Evolutionary conservation across 345 rosid genomes (phyloP).

Genomic region (Salix suchowensis): DNA sequence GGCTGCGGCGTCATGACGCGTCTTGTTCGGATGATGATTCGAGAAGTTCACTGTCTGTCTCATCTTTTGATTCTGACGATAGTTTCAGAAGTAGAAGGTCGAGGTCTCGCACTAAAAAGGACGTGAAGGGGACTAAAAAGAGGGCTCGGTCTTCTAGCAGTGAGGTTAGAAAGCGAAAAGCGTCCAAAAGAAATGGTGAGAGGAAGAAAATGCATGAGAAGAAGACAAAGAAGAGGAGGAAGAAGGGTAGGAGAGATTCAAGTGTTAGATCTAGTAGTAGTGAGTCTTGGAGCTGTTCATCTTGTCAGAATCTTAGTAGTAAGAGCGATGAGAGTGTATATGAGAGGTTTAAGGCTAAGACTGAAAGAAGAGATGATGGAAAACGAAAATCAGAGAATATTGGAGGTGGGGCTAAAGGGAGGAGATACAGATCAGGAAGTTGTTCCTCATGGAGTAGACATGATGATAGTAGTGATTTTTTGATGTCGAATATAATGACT

Average conservation of each 20-base stretch:
- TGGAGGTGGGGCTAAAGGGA: conserved; percentile 19
- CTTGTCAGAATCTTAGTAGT: conserved; percentile 23
- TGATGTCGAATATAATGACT: conserved; percentile 32
- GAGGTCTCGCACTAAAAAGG: conserved; percentile 33
- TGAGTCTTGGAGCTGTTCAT: conserved; percentile 40
- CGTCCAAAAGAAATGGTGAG: conserved; percentile 35
- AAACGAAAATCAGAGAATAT: conserved; percentile 21
- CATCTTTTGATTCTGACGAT: conserved; percentile 51
- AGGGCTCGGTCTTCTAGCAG: conserved; percentile 43
- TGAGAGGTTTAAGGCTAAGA: conserved; percentile 32
- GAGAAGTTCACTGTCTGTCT: conserved; percentile 35
- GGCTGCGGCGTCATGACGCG: conserved; percentile 34
- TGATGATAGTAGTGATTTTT: conserved; percentile 26
- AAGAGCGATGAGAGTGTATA: conserved; percentile 41
- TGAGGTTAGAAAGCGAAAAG: conserved; percentile 42
- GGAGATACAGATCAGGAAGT: conserved; percentile 36
- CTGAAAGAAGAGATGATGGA: conserved; percentile 27
- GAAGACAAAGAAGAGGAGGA: conserved; percentile 11
- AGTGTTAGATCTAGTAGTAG: conserved; percentile 41
- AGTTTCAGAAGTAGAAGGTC: conserved; percentile 44
- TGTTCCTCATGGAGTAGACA: conserved; percentile 23
- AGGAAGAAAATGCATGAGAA: conserved; percentile 26
- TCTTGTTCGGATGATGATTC: conserved; percentile 43
- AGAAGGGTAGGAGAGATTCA: conserved; percentile 36
- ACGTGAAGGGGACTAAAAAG: conserved; percentile 49